Conservation (phyloP, 2,329 filamentous ascomycete species). For the Arthrobotrys musiformis region DNA sequence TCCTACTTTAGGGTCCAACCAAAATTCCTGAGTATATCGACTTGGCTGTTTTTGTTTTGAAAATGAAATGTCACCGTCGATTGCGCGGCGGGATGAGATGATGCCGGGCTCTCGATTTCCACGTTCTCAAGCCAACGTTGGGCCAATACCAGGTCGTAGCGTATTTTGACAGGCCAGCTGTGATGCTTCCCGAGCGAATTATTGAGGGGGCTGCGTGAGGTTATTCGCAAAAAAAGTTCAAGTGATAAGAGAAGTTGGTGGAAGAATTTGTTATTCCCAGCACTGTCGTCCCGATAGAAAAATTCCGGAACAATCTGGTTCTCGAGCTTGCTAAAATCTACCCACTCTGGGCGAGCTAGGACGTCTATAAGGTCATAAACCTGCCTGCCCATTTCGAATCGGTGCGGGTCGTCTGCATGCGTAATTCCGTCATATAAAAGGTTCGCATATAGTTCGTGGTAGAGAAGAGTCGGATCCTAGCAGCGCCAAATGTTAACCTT, state of each 20-base stretch:
- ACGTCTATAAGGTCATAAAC: constrained; percentile 78
- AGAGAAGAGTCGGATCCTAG: constrained; percentile 60
- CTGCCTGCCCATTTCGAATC: constrained; percentile 73
- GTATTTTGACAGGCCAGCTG: constrained; percentile 75
- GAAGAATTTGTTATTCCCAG: constrained; percentile 75
- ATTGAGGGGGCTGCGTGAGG: constrained; percentile 60
- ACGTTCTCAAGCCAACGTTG: constrained; percentile 78
- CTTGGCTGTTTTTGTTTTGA: constrained; percentile 74
- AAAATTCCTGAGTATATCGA: constrained; percentile 75
- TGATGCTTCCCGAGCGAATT: constrained; percentile 67
- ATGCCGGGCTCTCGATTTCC: constrained; percentile 71
- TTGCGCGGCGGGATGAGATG: constrained; percentile 67
- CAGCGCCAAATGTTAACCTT: neutral
- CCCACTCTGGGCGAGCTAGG: constrained; percentile 76
- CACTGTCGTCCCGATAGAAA: constrained; percentile 71
- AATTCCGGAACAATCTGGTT: constrained; percentile 80
- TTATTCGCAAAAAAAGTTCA: constrained; percentile 77
- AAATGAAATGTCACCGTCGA: constrained; percentile 72
- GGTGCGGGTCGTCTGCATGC: constrained; percentile 69
- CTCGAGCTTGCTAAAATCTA: constrained; percentile 75
- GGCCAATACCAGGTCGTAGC: constrained; percentile 78
- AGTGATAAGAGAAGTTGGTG: constrained; percentile 79
- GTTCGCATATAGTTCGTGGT: constrained; percentile 73
- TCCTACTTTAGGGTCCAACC: constrained; percentile 73
- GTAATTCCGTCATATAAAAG: constrained; percentile 76